A percentile compares a stretch with the other conserved stretches of the same genome.
Conservation (phyloP, 116 monocot species). For the Trichopus zeylanicus region DNA sequence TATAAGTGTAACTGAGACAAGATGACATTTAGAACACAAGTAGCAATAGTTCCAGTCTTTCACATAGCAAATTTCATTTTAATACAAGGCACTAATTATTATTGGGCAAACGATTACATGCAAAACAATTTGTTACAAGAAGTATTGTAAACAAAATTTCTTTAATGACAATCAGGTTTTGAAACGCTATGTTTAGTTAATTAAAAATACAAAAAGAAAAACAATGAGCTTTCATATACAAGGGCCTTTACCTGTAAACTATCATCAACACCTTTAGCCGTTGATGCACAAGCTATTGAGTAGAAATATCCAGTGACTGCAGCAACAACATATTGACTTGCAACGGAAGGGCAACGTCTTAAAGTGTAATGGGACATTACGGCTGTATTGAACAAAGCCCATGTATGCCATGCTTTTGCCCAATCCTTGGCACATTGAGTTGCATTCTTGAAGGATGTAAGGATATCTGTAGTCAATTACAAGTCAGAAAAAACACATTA, state of each 20-base stretch:
- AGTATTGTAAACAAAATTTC: too few relatives aligned
- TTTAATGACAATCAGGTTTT: neutral
- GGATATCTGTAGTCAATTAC: conserved; percentile 50
- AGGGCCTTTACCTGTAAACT: conserved; percentile 65
- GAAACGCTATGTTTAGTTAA: neutral
- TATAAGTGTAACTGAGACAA: neutral
- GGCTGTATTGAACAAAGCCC: conserved; percentile 97
- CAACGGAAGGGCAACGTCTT: conserved; percentile 46
- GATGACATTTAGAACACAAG: too few relatives aligned
- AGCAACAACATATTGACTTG: conserved; percentile 87
- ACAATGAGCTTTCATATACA: neutral
- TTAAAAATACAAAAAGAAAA: neutral
- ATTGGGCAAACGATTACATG: too few relatives aligned
- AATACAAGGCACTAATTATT: too few relatives aligned
- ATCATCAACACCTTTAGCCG: conserved; percentile 91
- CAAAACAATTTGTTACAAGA: too few relatives aligned
- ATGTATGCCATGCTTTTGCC: conserved; percentile 97
- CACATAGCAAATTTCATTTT: too few relatives aligned
- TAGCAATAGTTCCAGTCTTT: too few relatives aligned
- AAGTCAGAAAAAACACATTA: neutral
- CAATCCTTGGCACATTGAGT: conserved; percentile 70
- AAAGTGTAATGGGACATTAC: conserved; percentile 91
- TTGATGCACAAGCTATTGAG: conserved; percentile 95
- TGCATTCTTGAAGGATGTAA: conserved; percentile 68
- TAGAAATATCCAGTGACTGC: conserved; percentile 95